These are phyloP conservation scores for Allium sativum DNA, from an alignment of 106 monocot genomes.

Conservation along the genomic window DNA sequence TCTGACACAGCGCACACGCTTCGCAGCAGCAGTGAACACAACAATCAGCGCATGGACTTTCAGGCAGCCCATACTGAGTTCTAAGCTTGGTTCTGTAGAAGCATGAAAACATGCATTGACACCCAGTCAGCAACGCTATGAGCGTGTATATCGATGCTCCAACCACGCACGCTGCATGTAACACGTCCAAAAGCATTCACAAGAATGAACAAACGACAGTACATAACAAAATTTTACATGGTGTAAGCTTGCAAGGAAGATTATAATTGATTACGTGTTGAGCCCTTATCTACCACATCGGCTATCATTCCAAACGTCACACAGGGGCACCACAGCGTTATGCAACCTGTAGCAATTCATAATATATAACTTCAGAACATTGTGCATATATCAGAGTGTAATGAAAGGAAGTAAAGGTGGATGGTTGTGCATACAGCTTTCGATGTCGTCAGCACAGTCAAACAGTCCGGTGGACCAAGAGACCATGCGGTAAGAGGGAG, in stretches of 20 bases:
- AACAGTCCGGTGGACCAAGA: constrained; percentile 45
- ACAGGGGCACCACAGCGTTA: constrained; percentile 40
- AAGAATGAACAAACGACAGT: not conserved
- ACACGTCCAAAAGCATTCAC: not conserved
- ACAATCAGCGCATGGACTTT: constrained; percentile 51
- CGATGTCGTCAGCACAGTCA: constrained; percentile 32
- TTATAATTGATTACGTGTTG: constrained; percentile 22
- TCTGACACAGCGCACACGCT: constrained; percentile 57
- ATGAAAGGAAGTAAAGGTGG: not conserved
- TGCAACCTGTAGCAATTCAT: constrained; percentile 18
- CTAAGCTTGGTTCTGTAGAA: constrained; percentile 35
- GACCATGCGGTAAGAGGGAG: too few species aligned
- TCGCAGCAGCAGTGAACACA: constrained; percentile 53
- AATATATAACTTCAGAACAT: not conserved
- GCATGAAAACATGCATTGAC: constrained; percentile 47
- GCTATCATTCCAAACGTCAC: constrained; percentile 45
- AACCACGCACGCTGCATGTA: constrained; percentile 18
- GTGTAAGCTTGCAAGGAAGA: too few species aligned
- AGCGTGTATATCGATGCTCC: constrained; percentile 29
- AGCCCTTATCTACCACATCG: constrained; percentile 31
- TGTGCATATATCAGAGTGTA: not conserved
- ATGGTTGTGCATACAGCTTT: constrained; percentile 26
- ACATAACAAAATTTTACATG: not conserved
- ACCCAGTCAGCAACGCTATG: constrained; percentile 13
- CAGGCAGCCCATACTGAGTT: constrained; percentile 24